phyloP scores from a whole-genome alignment of 208 protist species.

The Leishmania tropica region DNA sequence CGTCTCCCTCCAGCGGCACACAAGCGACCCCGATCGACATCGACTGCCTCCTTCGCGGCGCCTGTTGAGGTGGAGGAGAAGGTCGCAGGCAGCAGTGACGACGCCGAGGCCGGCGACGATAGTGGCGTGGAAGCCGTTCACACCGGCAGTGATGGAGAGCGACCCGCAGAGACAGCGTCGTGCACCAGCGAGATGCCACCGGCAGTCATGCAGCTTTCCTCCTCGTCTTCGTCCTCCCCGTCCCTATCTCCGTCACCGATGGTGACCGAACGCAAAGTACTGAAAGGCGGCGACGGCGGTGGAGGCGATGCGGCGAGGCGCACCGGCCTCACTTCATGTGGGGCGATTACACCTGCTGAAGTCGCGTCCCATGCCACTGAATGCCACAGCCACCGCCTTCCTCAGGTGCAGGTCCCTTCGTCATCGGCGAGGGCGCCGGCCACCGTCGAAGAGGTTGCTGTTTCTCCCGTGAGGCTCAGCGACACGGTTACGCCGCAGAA shows the following conservation, averaged over 20 bases:
- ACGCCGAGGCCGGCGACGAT: not conserved
- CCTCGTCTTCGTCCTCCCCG: not conserved
- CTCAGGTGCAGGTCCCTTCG: not conserved
- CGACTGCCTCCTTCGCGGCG: not conserved
- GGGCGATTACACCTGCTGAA: not conserved
- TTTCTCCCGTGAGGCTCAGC: slow-evolving; percentile 1
- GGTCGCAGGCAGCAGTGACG: not conserved
- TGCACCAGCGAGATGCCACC: not conserved
- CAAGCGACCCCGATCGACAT: slow-evolving; percentile 20
- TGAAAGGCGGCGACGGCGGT: not conserved
- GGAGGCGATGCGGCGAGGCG: no score
- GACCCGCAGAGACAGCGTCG: not conserved
- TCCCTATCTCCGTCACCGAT: slow-evolving; percentile 15
- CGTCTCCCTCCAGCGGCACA: not conserved
- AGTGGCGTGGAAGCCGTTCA: not conserved
- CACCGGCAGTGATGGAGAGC: not conserved
- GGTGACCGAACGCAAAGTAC: slow-evolving; percentile 13
- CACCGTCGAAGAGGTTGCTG: not conserved
- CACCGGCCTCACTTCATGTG: not conserved
- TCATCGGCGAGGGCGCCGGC: not conserved
- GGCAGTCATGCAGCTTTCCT: not conserved
- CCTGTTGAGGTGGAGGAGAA: slow-evolving; percentile 5
- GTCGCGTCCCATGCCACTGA: not conserved
- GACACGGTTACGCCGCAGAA: not conserved
- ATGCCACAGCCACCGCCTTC: not conserved